Conservation (phyloP, 2,329 filamentous ascomycete species). For the Hypoxylon sp. region DNA sequence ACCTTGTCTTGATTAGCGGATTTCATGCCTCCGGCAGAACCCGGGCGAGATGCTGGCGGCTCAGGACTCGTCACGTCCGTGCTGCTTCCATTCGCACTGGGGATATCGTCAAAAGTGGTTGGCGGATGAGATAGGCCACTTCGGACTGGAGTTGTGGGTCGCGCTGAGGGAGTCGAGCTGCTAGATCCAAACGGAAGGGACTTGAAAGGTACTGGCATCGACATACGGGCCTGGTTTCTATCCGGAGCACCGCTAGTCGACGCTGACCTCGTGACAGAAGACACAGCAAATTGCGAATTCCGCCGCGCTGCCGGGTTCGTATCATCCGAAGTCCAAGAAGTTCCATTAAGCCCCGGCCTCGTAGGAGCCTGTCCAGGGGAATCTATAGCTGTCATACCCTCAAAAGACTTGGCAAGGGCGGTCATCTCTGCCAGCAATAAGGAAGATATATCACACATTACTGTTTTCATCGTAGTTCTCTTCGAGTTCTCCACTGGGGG, state of each 20-base stretch:
- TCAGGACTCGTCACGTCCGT: constrained; percentile 60
- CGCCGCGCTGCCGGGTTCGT: constrained; percentile 60
- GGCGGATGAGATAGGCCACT: constrained; percentile 64
- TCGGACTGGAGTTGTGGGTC: constrained; percentile 66
- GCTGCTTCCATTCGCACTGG: constrained; percentile 52
- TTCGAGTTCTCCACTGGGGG: constrained; percentile 77
- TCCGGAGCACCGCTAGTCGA: constrained; percentile 68
- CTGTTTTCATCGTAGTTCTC: constrained; percentile 83
- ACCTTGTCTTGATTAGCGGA: constrained; percentile 68
- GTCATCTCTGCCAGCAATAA: constrained; percentile 81
- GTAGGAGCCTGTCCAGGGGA: constrained; percentile 73
- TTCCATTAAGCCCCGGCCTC: constrained; percentile 58
- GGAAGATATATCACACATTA: constrained; percentile 84
- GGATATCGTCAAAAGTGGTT: constrained; percentile 63
- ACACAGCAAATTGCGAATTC: constrained; percentile 68
- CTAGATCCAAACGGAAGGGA: constrained; percentile 59
- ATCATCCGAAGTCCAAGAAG: constrained; percentile 58
- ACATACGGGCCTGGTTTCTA: constrained; percentile 78
- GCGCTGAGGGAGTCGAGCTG: constrained; percentile 59
- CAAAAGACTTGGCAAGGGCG: constrained; percentile 77
- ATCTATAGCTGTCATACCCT: constrained; percentile 80
- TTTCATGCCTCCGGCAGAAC: constrained; percentile 60
- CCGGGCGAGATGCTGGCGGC: constrained; percentile 55
- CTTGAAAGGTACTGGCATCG: constrained; percentile 76
- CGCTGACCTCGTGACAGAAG: constrained; percentile 63